Base-by-base conservation (phyloP, 331 rosid species). In the Rosa hybrid region DNA sequence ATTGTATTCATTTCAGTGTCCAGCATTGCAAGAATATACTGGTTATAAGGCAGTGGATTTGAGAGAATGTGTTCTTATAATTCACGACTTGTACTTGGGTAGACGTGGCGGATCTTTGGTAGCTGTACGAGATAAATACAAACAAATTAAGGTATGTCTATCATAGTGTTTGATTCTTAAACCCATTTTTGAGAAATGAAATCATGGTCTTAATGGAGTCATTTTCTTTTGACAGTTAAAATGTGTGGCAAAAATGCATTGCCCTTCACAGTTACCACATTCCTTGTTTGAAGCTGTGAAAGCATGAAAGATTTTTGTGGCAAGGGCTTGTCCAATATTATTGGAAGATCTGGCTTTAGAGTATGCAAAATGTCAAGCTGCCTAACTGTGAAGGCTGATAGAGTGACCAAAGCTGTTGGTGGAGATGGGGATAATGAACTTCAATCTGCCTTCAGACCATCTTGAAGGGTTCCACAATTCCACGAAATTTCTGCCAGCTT, bases 121-220 rank as follows among this genome's bases (percentile, higher is more conserved):
- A 77, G 90, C 97, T 72, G 78, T 86, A 56, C 77, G 97, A 75
- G 93, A 93, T 13, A 95, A 92, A 86, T 95, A 95, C 88, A 90
- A 87, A 74, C 88, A 87, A 21, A 89, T 82, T n/a, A 90, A 86
- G 97, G 98, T 90, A 80, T 23, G 64, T 68, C 18, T 57, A 25
- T 71, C 13, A 8, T 6, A 74, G 6, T 49, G 73, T 45, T 30
- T 30, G 63, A 49, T 16, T 39, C 48, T 7, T 48, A 3, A 27
- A 63, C 42, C 68, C 50, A 65, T 9, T 48, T 12, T 49, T 65
- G 0, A 4, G 62, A 46, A 64, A 17, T 14, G 34, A 12, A 51
- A 53, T 39, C 20, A 20, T 30, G 5, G 1, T 48, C 72, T 18
- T 4, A 68, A 68, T 34, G 34, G 34, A 63, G 62, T 44, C 12